Percentiles rank a stretch among this genome's conserved stretches.
Evolutionary conservation across 306 rosid genomes (phyloP).

Genomic region (Dryas octopetala): DNA sequence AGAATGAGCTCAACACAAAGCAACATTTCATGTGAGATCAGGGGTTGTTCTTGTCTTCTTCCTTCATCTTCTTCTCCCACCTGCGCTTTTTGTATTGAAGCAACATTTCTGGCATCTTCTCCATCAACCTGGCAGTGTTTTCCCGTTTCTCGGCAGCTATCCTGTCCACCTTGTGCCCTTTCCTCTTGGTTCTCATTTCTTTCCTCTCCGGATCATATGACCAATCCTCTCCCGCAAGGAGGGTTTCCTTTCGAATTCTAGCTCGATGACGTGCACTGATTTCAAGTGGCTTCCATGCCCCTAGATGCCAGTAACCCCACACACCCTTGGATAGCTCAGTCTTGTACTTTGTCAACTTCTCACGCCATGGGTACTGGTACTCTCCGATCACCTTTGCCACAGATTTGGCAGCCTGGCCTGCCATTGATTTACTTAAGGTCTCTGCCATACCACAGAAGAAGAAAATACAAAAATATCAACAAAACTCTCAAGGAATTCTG

Average conservation of each 20-base stretch:
- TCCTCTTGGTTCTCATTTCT: conserved; percentile 82
- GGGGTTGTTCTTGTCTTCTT: conserved; percentile 68
- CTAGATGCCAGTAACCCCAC: conserved; percentile 90
- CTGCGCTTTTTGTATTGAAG: conserved; percentile 71
- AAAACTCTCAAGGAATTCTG: background rate
- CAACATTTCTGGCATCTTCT: conserved; percentile 82
- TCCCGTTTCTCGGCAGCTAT: conserved; percentile 74
- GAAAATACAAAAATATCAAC: conserved; percentile 1
- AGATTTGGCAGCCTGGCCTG: conserved; percentile 57
- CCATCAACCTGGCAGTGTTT: conserved; percentile 79
- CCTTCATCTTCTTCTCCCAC: conserved; percentile 98
- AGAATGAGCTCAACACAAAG: conserved; percentile 1
- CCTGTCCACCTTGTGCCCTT: conserved; percentile 83
- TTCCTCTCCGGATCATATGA: conserved; percentile 72
- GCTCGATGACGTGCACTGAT: conserved; percentile 75
- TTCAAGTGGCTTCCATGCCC: conserved; percentile 83
- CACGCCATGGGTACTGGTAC: conserved; percentile 77
- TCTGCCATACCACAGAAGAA: conserved; percentile 24
- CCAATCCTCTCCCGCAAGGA: conserved; percentile 81
- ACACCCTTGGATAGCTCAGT: conserved; percentile 76
- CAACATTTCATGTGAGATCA: conserved; percentile 9
- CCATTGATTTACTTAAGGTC: conserved; percentile 39
- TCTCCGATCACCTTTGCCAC: conserved; percentile 57
- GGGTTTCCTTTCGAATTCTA: conserved; percentile 68
- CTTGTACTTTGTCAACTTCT: conserved; percentile 59